Evolutionary conservation across 2,329 filamentous ascomycete genomes (phyloP).

Genomic region (Diaporthe sp.): DNA sequence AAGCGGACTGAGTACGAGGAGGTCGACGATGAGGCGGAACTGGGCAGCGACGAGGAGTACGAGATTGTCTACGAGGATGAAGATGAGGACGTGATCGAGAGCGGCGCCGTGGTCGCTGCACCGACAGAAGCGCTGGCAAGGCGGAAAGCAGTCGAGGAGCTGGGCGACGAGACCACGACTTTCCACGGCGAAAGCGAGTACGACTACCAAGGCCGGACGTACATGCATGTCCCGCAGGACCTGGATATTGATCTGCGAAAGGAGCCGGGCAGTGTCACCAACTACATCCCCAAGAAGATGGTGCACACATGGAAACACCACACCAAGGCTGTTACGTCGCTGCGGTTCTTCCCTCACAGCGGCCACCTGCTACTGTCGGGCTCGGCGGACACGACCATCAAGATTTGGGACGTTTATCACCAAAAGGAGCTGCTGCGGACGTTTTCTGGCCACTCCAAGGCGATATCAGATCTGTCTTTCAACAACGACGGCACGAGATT

Average conservation of each 20-base stretch:
- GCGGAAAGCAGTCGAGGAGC: conserved; percentile 69
- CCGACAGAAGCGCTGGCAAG: conserved; percentile 66
- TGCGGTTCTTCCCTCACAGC: conserved; percentile 89
- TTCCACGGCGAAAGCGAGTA: conserved; percentile 87
- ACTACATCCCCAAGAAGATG: conserved; percentile 95
- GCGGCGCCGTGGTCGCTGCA: conserved; percentile 71
- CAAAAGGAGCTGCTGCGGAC: conserved; percentile 88
- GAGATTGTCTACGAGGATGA: conserved; percentile 83
- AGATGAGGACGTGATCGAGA: conserved; percentile 74
- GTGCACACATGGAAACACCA: conserved; percentile 91
- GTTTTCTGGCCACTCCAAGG: conserved; percentile 92
- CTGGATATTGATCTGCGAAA: conserved; percentile 87
- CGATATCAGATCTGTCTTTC: conserved; percentile 91
- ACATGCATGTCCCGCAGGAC: conserved; percentile 97
- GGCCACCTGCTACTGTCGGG: conserved; percentile 91
- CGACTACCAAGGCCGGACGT: conserved; percentile 96
- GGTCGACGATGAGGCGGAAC: conserved; percentile 78
- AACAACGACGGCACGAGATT: conserved; percentile 86
- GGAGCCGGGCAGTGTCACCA: conserved; percentile 83
- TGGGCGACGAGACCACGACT: conserved; percentile 82
- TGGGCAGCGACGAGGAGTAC: conserved; percentile 84
- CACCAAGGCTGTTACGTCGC: conserved; percentile 84
- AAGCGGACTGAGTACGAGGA: conserved; percentile 79
- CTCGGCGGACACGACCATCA: conserved; percentile 91
- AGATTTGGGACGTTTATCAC: conserved; percentile 96